Evolutionary conservation across 208 protist species (phyloP).

Genomic region (Wallacemonas sp.): DNA sequence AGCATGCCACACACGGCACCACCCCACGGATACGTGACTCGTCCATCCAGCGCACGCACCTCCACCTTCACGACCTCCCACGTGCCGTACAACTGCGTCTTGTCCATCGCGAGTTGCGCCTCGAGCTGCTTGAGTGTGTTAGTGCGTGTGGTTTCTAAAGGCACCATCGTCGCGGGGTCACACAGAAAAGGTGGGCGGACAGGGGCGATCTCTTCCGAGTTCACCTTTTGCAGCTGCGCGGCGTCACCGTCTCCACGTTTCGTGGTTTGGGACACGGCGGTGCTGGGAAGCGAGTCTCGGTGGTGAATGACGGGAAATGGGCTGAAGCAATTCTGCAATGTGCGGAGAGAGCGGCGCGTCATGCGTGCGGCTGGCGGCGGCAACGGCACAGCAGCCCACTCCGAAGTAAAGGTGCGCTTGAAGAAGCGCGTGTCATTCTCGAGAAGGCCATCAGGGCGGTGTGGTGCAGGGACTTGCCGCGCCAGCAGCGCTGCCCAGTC

Average conservation of each 20-base stretch:
- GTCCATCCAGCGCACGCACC: constrained; percentile 56
- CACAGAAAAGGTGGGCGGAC: constrained; percentile 6
- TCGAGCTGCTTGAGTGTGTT: constrained; percentile 12
- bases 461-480: constrained; percentile 42
- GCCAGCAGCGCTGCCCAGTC: constrained; percentile 66
- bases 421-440: constrained; percentile 77
- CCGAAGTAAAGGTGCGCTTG: constrained; percentile 68
- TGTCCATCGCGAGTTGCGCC: constrained; percentile 14
- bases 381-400: constrained; percentile 71
- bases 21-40: constrained; percentile 83
- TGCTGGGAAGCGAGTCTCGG: background rate
- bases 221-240: background rate
- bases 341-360: constrained; percentile 53
- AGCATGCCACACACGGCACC: constrained; percentile 67
- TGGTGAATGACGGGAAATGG: constrained; percentile 50
- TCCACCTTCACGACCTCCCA: constrained; percentile 71
- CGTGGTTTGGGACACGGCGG: too few relatives aligned
- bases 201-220: constrained; percentile 5
- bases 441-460: constrained; percentile 32
- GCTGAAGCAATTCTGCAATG: constrained; percentile 59
- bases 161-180: constrained; percentile 6
- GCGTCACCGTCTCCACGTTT: too few relatives aligned
- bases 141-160: constrained; percentile 22
- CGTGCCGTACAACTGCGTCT: constrained; percentile 35
- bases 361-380: constrained; percentile 28